Conservation (phyloP, 2,329 filamentous ascomycete genomes). For the Drechslerella coelobrocha region DNA sequence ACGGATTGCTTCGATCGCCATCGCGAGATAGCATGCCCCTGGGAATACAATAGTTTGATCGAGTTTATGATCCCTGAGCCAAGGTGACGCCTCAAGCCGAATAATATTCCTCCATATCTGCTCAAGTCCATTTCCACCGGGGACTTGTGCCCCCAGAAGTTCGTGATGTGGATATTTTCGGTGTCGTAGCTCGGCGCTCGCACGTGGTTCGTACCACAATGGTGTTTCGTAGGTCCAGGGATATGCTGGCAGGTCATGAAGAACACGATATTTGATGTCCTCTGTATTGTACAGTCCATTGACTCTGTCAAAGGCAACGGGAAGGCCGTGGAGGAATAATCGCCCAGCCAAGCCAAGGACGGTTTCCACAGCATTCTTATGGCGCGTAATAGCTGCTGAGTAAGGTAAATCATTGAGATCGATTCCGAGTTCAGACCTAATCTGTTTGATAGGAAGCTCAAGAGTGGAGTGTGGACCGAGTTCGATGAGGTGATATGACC, state of each 20-base stretch:
- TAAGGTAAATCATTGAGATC: constrained; percentile 34
- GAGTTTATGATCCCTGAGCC: constrained; percentile 61
- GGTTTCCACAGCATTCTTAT: constrained; percentile 45
- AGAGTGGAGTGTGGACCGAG: constrained; percentile 52
- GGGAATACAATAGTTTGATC: constrained; percentile 60
- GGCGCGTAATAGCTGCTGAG: constrained; percentile 35
- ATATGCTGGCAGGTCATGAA: constrained; percentile 19
- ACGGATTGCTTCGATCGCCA: constrained; percentile 59
- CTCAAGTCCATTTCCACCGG: constrained; percentile 49
- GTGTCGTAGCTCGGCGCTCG: constrained; percentile 16
- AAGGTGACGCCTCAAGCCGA: constrained; percentile 58
- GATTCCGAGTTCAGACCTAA: constrained; percentile 8
- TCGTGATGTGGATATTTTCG: constrained; percentile 28
- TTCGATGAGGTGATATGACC: constrained; percentile 32
- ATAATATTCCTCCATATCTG: constrained; percentile 61
- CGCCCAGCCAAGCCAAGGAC: constrained; percentile 15
- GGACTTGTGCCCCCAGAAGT: constrained; percentile 23
- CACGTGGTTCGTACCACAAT: constrained; percentile 26
- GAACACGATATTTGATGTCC: constrained; percentile 38
- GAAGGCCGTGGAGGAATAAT: constrained; percentile 13
- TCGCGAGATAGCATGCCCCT: constrained; percentile 59
- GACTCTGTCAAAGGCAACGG: constrained; percentile 41
- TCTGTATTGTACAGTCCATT: constrained; percentile 51
- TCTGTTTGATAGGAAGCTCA: constrained; percentile 49
- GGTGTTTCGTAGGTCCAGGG: constrained; percentile 23